Conservation (phyloP, 75 land plant species). For the Cryptomeria japonica region DNA sequence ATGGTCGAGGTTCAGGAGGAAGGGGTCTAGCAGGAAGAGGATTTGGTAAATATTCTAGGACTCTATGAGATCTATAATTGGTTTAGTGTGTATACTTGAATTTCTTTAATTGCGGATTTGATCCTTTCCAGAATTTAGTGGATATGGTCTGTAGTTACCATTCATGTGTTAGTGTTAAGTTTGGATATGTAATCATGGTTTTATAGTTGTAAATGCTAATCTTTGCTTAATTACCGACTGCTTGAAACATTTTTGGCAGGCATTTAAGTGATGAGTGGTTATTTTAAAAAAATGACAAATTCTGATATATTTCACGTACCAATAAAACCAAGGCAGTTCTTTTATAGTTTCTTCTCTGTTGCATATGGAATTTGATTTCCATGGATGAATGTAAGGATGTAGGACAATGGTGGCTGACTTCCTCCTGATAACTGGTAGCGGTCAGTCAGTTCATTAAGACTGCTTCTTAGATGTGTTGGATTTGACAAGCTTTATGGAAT, state of each 20-base stretch:
- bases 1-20: constrained; percentile 71
- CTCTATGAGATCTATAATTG: neutral
- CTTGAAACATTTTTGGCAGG: neutral
- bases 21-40: constrained; percentile 71
- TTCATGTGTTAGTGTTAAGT: neutral
- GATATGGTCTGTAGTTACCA: neutral
- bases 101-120: neutral
- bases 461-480: neutral
- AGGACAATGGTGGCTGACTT: neutral
- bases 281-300: neutral
- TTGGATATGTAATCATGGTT: neutral
- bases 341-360: too few relatives aligned
- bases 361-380: neutral
- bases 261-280: neutral
- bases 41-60: constrained; percentile 50
- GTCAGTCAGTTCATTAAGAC: too few relatives aligned
- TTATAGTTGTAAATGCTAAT: neutral
- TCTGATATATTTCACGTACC: neutral
- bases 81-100: neutral
- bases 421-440: too few relatives aligned
- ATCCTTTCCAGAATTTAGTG: neutral
- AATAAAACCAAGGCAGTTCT: neutral
- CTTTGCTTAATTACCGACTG: neutral
- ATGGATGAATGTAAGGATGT: neutral
- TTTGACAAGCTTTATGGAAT: neutral